These are phyloP conservation scores for Diutina ranongensis DNA, from an alignment of 1,139 yeast species.

Conservation along the genomic window DNA sequence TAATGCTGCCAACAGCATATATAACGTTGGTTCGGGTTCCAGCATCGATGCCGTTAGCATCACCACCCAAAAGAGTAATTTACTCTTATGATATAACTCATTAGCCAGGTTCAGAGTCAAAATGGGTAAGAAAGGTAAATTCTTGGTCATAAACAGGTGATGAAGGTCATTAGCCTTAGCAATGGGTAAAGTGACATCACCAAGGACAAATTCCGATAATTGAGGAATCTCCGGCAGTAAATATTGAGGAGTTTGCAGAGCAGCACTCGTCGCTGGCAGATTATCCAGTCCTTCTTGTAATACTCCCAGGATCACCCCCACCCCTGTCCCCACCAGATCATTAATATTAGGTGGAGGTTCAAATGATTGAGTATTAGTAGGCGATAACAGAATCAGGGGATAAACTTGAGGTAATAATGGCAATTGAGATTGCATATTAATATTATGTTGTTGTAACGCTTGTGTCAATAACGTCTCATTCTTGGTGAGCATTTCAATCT, in stretches of 20 bases:
- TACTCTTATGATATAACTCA: slow-evolving; percentile 74
- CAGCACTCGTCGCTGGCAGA: not conserved
- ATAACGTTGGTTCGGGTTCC: slow-evolving; percentile 78
- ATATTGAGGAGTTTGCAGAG: not conserved
- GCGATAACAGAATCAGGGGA: not conserved
- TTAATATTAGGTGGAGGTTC: not conserved
- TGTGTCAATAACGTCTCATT: slow-evolving; percentile 60
- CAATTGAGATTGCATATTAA: slow-evolving; percentile 12
- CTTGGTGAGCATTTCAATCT: slow-evolving; percentile 63
- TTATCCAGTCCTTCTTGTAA: not conserved
- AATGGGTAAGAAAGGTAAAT: slow-evolving; percentile 72
- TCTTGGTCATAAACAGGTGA: slow-evolving; percentile 49
- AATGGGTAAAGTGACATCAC: slow-evolving; percentile 57
- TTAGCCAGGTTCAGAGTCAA: slow-evolving; percentile 60
- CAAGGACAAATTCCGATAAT: slow-evolving; percentile 51
- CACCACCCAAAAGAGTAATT: slow-evolving; percentile 82
- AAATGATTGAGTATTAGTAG: not conserved
- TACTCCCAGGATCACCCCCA: not conserved
- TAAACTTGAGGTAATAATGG: not conserved
- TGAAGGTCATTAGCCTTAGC: slow-evolving; percentile 66
- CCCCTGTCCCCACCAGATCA: not conserved
- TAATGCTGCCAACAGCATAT: slow-evolving; percentile 62
- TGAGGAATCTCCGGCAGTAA: not conserved
- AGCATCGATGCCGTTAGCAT: slow-evolving; percentile 77
- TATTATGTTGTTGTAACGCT: slow-evolving; percentile 39